These are phyloP conservation scores for Plantago major DNA, from an alignment of 257 asterid species.

Conservation along the genomic window DNA sequence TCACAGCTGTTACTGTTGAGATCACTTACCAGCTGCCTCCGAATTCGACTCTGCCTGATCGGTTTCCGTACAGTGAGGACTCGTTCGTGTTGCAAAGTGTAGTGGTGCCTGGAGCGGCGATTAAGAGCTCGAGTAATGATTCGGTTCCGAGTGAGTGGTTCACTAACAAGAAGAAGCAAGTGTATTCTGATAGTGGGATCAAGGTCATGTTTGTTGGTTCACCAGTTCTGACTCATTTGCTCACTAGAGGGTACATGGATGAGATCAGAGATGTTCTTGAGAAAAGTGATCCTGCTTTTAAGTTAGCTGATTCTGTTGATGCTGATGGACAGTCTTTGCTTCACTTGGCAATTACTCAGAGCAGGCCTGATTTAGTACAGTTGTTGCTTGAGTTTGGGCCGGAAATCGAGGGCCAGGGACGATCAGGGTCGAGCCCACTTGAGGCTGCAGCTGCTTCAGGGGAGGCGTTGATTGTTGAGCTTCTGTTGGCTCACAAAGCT, in stretches of 20 bases:
- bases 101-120: conserved; percentile 65
- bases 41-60: conserved; percentile 37
- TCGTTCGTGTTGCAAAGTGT: conserved; percentile 59
- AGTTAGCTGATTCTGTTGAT: conserved; percentile 48
- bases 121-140: conserved; percentile 41
- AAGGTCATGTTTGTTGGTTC: conserved; percentile 71
- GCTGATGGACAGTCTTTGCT: conserved; percentile 57
- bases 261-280: conserved; percentile 66
- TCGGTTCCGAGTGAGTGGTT: conserved; percentile 71
- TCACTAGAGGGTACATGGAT: conserved; percentile 54
- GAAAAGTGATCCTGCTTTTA: conserved; percentile 50
- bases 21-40: conserved; percentile 45
- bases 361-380: conserved; percentile 74
- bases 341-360: conserved; percentile 52
- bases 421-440: conserved; percentile 57
- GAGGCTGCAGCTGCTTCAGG: conserved; percentile 75
- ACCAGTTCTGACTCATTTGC: conserved; percentile 33
- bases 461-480: conserved; percentile 61
- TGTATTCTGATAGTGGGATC: conserved; percentile 68
- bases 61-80: conserved; percentile 56
- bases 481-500: conserved; percentile 51
- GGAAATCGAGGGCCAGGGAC: conserved; percentile 38
- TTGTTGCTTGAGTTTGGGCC: conserved; percentile 59
- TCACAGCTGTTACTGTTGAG: conserved; percentile 42
- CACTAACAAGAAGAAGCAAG: conserved; percentile 74